Evolutionary conservation across 345 rosid genomes (phyloP).

Genomic region (Eucalyptus pauciflora): DNA sequence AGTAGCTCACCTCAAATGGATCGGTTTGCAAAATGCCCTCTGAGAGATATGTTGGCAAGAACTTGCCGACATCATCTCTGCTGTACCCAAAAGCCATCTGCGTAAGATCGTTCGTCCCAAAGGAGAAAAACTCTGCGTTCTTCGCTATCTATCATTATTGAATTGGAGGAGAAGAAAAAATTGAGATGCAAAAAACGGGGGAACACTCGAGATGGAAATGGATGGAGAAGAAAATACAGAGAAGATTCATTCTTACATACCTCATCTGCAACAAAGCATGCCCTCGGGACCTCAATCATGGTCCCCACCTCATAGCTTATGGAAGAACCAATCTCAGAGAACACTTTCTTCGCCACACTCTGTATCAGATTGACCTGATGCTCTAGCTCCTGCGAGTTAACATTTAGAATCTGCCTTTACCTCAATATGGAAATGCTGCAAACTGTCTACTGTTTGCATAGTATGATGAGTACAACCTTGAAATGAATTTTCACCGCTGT

Average conservation of each 20-base stretch:
- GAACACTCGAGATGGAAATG: neutral
- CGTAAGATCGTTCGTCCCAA: constrained; percentile 93
- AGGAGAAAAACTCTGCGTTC: constrained; percentile 92
- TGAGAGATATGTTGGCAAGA: constrained; percentile 66
- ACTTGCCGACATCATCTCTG: constrained; percentile 88
- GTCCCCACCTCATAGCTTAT: constrained; percentile 80
- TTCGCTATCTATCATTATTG: constrained; percentile 48
- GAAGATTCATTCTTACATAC: constrained; percentile 15
- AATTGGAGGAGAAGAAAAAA: neutral
- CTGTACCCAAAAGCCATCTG: constrained; percentile 96
- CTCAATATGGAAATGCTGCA: neutral
- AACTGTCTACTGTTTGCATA: neutral
- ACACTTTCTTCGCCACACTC: constrained; percentile 48
- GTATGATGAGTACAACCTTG: neutral
- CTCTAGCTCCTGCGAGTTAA: constrained; percentile 42
- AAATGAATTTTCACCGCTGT: neutral
- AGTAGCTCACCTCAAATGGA: constrained; percentile 65
- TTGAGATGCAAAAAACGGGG: neutral
- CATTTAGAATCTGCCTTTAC: neutral
- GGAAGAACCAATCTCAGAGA: constrained; percentile 51
- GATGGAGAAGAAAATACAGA: neutral
- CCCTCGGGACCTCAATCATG: constrained; percentile 97
- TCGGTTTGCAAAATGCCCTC: constrained; percentile 71
- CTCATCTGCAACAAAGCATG: constrained; percentile 90
- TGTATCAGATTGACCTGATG: constrained; percentile 62